Conservation (phyloP, 352 stramenopile genomes). For the Globisporangium perplexum region DNA sequence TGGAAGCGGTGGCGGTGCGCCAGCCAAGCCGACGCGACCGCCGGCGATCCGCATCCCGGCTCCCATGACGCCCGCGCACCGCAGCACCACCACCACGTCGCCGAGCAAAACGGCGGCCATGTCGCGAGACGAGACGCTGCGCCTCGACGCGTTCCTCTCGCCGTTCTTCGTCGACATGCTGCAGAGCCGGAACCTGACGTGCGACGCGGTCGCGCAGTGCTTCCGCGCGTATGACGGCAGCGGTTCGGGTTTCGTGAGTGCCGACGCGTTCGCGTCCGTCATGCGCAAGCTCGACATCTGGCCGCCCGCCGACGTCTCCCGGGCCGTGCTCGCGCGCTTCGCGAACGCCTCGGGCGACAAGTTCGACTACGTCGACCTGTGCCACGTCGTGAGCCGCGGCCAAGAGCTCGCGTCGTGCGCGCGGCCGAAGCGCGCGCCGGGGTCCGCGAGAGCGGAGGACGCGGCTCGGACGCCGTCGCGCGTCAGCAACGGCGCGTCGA, state of each 20-base stretch:
- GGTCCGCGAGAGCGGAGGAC: background rate
- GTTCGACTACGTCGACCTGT: conserved; percentile 78
- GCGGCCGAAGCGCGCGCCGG: background rate
- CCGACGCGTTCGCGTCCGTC: conserved; percentile 54
- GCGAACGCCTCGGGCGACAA: conserved; percentile 31
- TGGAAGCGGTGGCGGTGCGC: too few relatives aligned
- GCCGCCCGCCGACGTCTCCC: conserved; percentile 30
- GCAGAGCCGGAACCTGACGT: conserved; percentile 28
- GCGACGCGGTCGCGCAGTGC: conserved; percentile 19
- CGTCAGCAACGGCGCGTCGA: background rate
- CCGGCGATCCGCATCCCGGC: conserved; percentile 2
- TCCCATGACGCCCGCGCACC: background rate
- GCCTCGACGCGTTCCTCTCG: conserved; percentile 32
- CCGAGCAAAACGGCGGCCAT: background rate
- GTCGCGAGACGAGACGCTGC: conserved; percentile 38
- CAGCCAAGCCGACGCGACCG: background rate
- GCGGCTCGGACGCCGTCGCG: background rate
- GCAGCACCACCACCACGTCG: background rate
- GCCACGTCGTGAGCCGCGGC: conserved; percentile 22
- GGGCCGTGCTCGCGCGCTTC: conserved; percentile 46
- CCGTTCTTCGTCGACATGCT: conserved; percentile 51
- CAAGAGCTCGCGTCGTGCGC: conserved; percentile 10
- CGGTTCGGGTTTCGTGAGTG: conserved; percentile 50
- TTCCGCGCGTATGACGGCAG: conserved; percentile 63
- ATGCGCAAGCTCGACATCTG: conserved; percentile 62